These are phyloP conservation scores for Fusarium coffeatum DNA, from an alignment of 2,329 filamentous ascomycete species.

Conservation along the genomic window DNA sequence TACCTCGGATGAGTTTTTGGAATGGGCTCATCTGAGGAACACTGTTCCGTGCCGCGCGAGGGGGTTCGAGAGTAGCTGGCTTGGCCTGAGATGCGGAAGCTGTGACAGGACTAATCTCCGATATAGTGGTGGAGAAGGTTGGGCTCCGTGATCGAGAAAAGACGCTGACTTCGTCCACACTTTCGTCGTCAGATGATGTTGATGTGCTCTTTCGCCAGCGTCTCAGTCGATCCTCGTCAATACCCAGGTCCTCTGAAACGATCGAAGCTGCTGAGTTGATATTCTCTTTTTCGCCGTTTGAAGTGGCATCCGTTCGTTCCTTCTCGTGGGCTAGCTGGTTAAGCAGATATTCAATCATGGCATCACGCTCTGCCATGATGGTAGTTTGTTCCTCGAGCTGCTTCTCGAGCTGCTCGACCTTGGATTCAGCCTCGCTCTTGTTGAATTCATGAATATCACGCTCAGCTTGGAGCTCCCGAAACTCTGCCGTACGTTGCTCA, in stretches of 20 bases:
- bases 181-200: slow-evolving; percentile 64
- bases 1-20: slow-evolving; percentile 58
- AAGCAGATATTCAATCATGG: slow-evolving; percentile 61
- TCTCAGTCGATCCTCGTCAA: slow-evolving; percentile 62
- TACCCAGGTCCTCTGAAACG: slow-evolving; percentile 64
- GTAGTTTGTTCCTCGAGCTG: slow-evolving; percentile 70
- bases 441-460: slow-evolving; percentile 66
- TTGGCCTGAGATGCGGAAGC: slow-evolving; percentile 40
- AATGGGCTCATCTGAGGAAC: slow-evolving; percentile 51
- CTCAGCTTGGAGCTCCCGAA: slow-evolving; percentile 65
- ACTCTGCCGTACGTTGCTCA: slow-evolving; percentile 61
- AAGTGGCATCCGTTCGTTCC: slow-evolving; percentile 55
- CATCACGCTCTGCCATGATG: slow-evolving; percentile 65
- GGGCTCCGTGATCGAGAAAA: slow-evolving; percentile 72
- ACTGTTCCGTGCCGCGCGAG: slow-evolving; percentile 49
- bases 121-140: slow-evolving; percentile 57
- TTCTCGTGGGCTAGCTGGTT: slow-evolving; percentile 65
- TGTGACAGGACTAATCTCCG: slow-evolving; percentile 46
- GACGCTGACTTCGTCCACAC: slow-evolving; percentile 64
- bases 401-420: slow-evolving; percentile 65
- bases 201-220: slow-evolving; percentile 58
- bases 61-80: slow-evolving; percentile 42
- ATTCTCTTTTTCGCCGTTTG: slow-evolving; percentile 46
- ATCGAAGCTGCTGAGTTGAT: slow-evolving; percentile 55
- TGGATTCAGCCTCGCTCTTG: slow-evolving; percentile 65